Conservation (phyloP, 2,329 filamentous ascomycete genomes). For the Penicillium palitans region DNA sequence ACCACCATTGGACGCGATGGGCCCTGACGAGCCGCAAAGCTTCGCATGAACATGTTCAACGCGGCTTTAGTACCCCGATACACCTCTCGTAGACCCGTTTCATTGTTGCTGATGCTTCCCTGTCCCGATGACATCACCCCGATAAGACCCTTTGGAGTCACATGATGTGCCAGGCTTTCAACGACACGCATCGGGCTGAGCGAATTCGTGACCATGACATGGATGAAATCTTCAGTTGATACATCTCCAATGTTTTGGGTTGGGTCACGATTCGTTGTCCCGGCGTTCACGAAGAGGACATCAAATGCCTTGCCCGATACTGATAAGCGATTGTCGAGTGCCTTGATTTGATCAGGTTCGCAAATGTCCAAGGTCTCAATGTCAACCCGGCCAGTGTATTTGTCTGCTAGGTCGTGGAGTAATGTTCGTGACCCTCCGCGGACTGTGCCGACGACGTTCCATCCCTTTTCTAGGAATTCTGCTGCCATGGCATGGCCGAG, state of each 20-base stretch:
- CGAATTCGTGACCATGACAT: constrained; percentile 7
- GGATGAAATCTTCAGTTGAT: constrained; percentile 3
- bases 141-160: not conserved
- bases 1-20: not conserved
- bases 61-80: constrained; percentile 4
- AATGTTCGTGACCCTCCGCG: not conserved
- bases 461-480: constrained; percentile 4
- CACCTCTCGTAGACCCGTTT: constrained; percentile 1
- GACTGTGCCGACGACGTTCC: constrained; percentile 2
- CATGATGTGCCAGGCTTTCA: not conserved
- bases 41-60: constrained; percentile 6
- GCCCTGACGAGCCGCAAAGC: not conserved
- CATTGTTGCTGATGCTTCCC: constrained; percentile 6
- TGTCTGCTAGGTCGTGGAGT: not conserved
- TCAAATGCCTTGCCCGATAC: not conserved
- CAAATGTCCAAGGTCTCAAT: constrained; percentile 3
- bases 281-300: not conserved
- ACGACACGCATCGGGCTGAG: constrained; percentile 7
- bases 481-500: constrained; percentile 1
- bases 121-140: constrained; percentile 7
- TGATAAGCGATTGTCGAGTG: not conserved
- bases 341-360: constrained; percentile 2
- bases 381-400: not conserved
- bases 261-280: constrained; percentile 1
- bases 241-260: constrained; percentile 3